Conservation (phyloP, 176 grass and related monocot genomes). For the Pharus latifolius region DNA sequence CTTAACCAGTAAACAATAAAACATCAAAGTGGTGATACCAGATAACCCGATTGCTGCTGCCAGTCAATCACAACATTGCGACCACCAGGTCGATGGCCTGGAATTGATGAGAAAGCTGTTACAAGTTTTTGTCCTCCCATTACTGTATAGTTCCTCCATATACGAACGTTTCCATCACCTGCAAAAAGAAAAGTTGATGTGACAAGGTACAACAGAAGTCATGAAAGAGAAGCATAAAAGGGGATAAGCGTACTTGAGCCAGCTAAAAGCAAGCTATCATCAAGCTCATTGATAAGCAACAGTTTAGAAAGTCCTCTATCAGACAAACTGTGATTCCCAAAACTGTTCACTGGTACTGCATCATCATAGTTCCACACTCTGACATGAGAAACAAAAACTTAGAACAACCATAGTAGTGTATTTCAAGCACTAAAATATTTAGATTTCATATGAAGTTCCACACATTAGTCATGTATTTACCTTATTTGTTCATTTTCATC, state of each 20-base stretch:
- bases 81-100: constrained; percentile 44
- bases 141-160: constrained; percentile 86
- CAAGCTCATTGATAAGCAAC: constrained; percentile 88
- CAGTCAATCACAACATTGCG: constrained; percentile 70
- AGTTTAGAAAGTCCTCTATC: constrained; percentile 89
- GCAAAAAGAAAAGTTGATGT: constrained; percentile 12
- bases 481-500: constrained; percentile 95
- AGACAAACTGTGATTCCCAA: constrained; percentile 70
- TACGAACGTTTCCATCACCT: constrained; percentile 91
- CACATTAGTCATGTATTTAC: constrained; percentile 13
- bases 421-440: not conserved
- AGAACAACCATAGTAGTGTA: constrained; percentile 2
- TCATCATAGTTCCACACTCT: constrained; percentile 96
- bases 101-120: constrained; percentile 89
- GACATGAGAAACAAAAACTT: constrained; percentile 31
- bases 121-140: constrained; percentile 75
- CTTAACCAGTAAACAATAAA: too few relatives aligned
- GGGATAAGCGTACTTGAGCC: constrained; percentile 58
- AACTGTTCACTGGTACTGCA: constrained; percentile 59
- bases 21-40: too few relatives aligned
- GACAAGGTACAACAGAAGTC: constrained; percentile 9
- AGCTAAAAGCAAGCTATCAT: constrained; percentile 92
- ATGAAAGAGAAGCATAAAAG: not conserved
- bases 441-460: not conserved
- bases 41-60: constrained; percentile 92